These are phyloP conservation scores for Aureobasidium leucospermi DNA, from an alignment of 2,329 filamentous ascomycete genomes.

Conservation along the genomic window DNA sequence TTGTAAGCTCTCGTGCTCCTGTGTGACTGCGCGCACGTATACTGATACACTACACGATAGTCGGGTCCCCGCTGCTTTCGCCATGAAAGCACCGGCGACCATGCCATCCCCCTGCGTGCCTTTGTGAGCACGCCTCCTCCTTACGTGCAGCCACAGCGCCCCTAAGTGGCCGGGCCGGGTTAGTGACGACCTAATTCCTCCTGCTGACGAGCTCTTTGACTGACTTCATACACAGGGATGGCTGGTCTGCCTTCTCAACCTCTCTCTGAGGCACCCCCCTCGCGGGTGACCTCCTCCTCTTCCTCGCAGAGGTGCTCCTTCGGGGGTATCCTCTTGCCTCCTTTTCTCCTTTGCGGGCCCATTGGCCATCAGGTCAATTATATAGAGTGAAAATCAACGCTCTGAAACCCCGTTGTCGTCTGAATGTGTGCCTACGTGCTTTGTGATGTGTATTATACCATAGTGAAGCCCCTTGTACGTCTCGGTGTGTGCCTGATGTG, in stretches of 20 bases:
- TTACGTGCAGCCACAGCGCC: slow-evolving; percentile 1
- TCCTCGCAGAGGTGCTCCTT: background rate
- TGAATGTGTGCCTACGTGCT: no score
- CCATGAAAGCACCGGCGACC: background rate
- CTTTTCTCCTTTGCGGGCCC: background rate
- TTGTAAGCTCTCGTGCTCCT: background rate
- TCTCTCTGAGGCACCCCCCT: background rate
- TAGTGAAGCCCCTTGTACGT: background rate
- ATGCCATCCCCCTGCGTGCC: background rate
- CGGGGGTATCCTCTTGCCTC: background rate
- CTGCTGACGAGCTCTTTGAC: background rate
- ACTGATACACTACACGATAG: background rate
- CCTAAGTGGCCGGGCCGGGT: background rate
- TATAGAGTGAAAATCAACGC: background rate
- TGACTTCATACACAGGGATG: background rate
- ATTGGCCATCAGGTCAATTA: background rate
- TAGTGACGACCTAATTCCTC: background rate
- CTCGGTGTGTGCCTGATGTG: background rate
- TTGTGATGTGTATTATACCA: no score
- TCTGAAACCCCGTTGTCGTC: background rate
- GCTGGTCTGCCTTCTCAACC: background rate
- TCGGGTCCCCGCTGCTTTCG: background rate
- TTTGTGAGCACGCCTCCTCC: background rate
- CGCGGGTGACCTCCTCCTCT: background rate
- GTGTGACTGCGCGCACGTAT: background rate